Percentiles rank a stretch among this genome's conserved stretches.
Conservation (phyloP, 805 yeast species). For the Diddensiella santjacobensis region DNA sequence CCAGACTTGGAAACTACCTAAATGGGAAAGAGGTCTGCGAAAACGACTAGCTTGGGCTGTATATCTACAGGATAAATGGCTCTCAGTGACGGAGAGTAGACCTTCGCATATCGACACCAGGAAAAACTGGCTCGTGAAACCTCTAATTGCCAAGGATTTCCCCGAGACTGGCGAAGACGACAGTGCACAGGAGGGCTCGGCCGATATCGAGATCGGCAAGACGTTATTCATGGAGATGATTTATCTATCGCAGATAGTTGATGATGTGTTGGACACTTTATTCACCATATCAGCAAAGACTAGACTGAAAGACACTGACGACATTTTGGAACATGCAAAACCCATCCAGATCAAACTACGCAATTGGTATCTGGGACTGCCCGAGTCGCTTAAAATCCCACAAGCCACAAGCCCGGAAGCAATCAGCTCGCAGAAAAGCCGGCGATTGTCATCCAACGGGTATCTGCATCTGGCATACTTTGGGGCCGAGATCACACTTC, state of each 20-base stretch:
- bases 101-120: conserved; percentile 76
- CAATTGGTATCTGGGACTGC: conserved; percentile 35
- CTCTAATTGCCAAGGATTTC: conserved; percentile 69
- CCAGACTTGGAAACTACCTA: conserved; percentile 84
- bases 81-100: conserved; percentile 71
- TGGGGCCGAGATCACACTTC: conserved; percentile 84
- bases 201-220: conserved; percentile 18
- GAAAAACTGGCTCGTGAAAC: conserved; percentile 74
- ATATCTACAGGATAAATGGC: conserved; percentile 89
- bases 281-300: conserved; percentile 67
- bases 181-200: conserved; percentile 10
- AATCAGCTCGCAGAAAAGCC: conserved; percentile 12
- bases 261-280: conserved; percentile 53
- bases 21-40: conserved; percentile 90
- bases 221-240: conserved; percentile 34
- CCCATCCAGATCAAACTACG: conserved; percentile 36
- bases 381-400: conserved; percentile 21
- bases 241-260: conserved; percentile 32
- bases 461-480: conserved; percentile 80
- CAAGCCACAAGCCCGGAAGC: conserved; percentile 1
- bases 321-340: conserved; percentile 71
- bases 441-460: conserved; percentile 50
- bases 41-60: conserved; percentile 95
- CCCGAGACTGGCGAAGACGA: conserved; percentile 37
- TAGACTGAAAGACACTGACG: conserved; percentile 55